These are phyloP conservation scores for Berberis vulgaris DNA, from an alignment of 164 flowering plant genomes.

Conservation along the genomic window DNA sequence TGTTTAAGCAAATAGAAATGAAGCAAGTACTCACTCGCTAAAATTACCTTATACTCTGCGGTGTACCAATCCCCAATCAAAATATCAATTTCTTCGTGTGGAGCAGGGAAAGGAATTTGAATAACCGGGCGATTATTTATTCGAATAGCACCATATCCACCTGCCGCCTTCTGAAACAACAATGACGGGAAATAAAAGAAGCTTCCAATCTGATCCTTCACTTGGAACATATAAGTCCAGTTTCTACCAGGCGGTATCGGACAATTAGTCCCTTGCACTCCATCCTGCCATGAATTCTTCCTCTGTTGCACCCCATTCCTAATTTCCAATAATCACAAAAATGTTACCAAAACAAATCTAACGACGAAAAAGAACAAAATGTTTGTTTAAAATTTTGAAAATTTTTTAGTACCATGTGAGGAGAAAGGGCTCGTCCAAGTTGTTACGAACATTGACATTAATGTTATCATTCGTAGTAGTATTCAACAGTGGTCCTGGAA, in stretches of 20 bases:
- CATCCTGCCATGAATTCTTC: too few relatives aligned
- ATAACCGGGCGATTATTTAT: slow-evolving; percentile 19
- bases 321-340: neutral
- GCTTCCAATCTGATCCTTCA: too few relatives aligned
- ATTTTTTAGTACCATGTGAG: slow-evolving; percentile 20
- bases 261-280: slow-evolving; percentile 41
- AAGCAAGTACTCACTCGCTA: too few relatives aligned
- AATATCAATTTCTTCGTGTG: slow-evolving; percentile 19
- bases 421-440: slow-evolving; percentile 25
- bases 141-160: slow-evolving; percentile 52
- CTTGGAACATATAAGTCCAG: slow-evolving; percentile 32
- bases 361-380: too few relatives aligned
- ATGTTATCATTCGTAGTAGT: slow-evolving; percentile 22
- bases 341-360: too few relatives aligned
- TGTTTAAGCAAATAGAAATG: neutral
- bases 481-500: slow-evolving; percentile 30
- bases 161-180: slow-evolving; percentile 40
- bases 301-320: slow-evolving; percentile 36
- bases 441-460: slow-evolving; percentile 21
- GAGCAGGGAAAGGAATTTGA: slow-evolving; percentile 20
- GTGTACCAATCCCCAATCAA: slow-evolving; percentile 38
- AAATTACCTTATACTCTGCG: slow-evolving; percentile 17
- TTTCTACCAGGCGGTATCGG: slow-evolving; percentile 54
- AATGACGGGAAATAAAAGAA: slow-evolving; percentile 42
- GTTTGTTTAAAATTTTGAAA: neutral